Percentiles rank a stretch among this genome's conserved stretches.
These are phyloP conservation scores for Colletotrichum siamense DNA, from an alignment of 2,329 filamentous ascomycete genomes.

Conservation along the genomic window DNA sequence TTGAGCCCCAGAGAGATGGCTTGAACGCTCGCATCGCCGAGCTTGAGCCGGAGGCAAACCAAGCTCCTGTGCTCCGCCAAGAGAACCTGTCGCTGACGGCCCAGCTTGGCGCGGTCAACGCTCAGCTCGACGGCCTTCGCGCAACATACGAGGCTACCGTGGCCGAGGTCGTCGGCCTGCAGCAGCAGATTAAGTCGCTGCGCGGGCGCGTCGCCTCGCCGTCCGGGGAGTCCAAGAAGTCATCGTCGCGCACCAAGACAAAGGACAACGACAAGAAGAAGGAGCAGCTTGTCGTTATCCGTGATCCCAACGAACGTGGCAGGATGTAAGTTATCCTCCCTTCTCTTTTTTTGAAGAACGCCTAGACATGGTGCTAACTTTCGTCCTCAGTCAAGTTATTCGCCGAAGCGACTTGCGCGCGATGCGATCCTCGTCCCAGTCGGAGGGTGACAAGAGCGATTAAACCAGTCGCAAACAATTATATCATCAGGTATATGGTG, in stretches of 20 bases:
- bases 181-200: constrained; percentile 16
- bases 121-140: constrained; percentile 16
- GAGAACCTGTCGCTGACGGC: constrained; percentile 14
- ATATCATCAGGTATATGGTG: background rate
- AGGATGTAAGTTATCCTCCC: constrained; percentile 9
- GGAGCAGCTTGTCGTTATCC: constrained; percentile 22
- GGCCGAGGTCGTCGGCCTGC: constrained; percentile 14
- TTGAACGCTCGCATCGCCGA: constrained; percentile 5
- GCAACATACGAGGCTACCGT: constrained; percentile 16
- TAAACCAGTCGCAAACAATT: background rate
- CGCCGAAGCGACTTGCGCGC: constrained; percentile 19
- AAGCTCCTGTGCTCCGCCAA: constrained; percentile 10
- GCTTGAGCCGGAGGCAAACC: constrained; percentile 11
- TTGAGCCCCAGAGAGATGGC: constrained; percentile 4
- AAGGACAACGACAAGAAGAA: constrained; percentile 23
- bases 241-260: constrained; percentile 7
- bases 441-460: constrained; percentile 18
- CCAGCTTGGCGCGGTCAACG: constrained; percentile 18
- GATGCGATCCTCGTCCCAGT: constrained; percentile 16
- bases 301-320: constrained; percentile 21
- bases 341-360: background rate
- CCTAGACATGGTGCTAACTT: background rate
- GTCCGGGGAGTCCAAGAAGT: constrained; percentile 6
- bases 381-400: constrained; percentile 10
- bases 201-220: constrained; percentile 13